Base-by-base conservation (phyloP, 768 basidiomycete genomes). In the Lactarius psammicola region DNA sequence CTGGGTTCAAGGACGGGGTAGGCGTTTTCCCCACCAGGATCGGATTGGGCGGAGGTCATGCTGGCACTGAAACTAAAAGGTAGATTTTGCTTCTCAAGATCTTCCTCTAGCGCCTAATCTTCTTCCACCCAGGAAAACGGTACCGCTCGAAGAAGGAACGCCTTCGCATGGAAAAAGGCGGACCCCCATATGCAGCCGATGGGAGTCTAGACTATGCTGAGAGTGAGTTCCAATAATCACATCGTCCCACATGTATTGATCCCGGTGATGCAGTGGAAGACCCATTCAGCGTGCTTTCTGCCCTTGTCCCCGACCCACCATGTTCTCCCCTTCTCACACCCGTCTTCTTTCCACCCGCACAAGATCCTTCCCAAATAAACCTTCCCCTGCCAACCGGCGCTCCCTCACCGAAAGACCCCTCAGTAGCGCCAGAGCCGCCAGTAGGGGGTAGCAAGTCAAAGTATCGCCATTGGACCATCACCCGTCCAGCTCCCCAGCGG, bases 61-160 rank as follows among this genome's bases (percentile, higher is more conserved):
- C 72, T 92, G 11, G 81, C 82, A 0, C 77, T 92, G 38, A 92
- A 92, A 75, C 77, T 90, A 58, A 91, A 90, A 80, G 90, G 91
- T 87, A 64, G 23, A 60, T 62, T 51, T 42, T 56, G 51, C 23
- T 57, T 59, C 7, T 10, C 20, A 56, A 56, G 9, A 1, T 59
- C 44, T 49, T 1, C 15, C 34, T 20, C 46, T 23, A 54, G 56
- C 53, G 17, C 55, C 28, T 38, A 55, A 63, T 54, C 9, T 18
- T 60, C 23, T 46, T 59, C 4, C n/a, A n/a, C n/a, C n/a, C 64
- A 90, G 90, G 89, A 23, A 92, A 91, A 70, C 82, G 85, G 15
- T 91, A 92, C 72, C 84, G 83, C 62, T 92, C 90, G 1, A 93
- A 93, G 79, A 92, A 88, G 71, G 90, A 93, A 69, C 81, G 90